Base-by-base conservation (phyloP, 1,139 yeast species). In the Debaryomycetaceae sp. region DNA sequence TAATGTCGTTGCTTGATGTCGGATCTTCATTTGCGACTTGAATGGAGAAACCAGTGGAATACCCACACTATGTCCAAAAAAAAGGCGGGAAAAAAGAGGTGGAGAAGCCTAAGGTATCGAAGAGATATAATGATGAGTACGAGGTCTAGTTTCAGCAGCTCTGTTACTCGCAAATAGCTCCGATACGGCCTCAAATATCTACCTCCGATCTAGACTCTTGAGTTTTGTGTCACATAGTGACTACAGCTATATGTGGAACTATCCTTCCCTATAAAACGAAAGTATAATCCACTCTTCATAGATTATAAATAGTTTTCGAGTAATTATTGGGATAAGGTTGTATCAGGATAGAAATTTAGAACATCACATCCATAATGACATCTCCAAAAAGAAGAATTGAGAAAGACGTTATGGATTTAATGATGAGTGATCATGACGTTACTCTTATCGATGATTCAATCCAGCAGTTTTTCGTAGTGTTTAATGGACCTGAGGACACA, bases 401-500 rank as follows among this genome's bases (percentile, higher is more conserved):
- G 59, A 87, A 95, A 33, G 98, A 92, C 63, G 98, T 92, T 42
- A 91, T 88, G 96, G 94, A 89, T 61, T 73, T 92, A 76, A 85
- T 92, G 67, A 89, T 88, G 96, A 87, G 96, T 66, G 95, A 88
- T 63, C 94, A 83, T 59, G 95, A 89, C 44, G 98, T 92, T 22
- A 79, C 83, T 11, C 73, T 92, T 40, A 81, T 88, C 37, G 83
- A 89, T 47, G 96, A 91, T 59, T 87, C 84, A 58, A 82, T 92
- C 79, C 96, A 89, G 58, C 96, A 88, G 63, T 87, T 92, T 60
- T 80, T 73, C 59, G 96, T 92, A 33, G 78, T 86, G 44, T 89
- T 92, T 59, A 75, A 76, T 42, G 98, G 98, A 0, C 98, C 98
- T 1, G 65, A 71, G 41, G 97, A 86, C 42, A 87, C 86, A 50